These are phyloP conservation scores for Torrubiellomyces zombiae DNA, from an alignment of 2,329 filamentous ascomycete genomes.

Conservation along the genomic window DNA sequence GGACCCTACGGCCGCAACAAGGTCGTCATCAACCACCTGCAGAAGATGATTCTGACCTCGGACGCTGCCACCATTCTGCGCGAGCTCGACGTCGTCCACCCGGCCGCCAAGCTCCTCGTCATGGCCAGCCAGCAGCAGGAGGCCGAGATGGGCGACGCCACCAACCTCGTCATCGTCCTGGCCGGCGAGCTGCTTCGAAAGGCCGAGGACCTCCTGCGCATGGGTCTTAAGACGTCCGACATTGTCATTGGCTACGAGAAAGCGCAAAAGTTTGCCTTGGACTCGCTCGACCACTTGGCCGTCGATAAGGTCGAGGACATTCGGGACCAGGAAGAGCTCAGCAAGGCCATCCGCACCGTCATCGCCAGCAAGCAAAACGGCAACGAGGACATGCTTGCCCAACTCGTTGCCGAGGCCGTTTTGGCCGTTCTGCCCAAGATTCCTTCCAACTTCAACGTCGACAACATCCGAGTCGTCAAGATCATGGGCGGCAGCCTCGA, in stretches of 20 bases:
- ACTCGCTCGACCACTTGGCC: constrained; percentile 70
- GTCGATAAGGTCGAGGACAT: constrained; percentile 85
- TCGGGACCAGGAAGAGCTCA: constrained; percentile 63
- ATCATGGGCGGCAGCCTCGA: constrained; percentile 96
- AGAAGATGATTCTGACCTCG: constrained; percentile 98
- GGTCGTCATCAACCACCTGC: constrained; percentile 98
- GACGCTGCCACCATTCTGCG: constrained; percentile 94
- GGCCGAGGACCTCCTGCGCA: constrained; percentile 86
- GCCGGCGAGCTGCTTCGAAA: constrained; percentile 93
- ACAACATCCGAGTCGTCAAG: constrained; percentile 97
- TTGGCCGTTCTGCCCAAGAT: constrained; percentile 91
- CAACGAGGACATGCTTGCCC: constrained; percentile 73
- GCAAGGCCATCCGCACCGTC: constrained; percentile 90
- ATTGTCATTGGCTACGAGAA: constrained; percentile 93
- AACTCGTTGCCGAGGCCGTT: constrained; percentile 70
- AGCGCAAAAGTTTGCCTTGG: constrained; percentile 75
- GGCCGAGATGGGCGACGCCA: constrained; percentile 96
- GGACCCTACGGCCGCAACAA: constrained; percentile 98
- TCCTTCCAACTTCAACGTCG: constrained; percentile 89
- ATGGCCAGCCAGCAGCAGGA: constrained; percentile 99
- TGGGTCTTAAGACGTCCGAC: constrained; percentile 97
- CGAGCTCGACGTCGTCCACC: constrained; percentile 96
- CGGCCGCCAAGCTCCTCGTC: constrained; percentile 89
- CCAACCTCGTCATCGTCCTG: constrained; percentile 90
- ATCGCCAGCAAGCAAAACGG: constrained; percentile 94